phyloP scores from a whole-genome alignment of 2,329 filamentous ascomycete genomes.

The Microdochium paspali region DNA sequence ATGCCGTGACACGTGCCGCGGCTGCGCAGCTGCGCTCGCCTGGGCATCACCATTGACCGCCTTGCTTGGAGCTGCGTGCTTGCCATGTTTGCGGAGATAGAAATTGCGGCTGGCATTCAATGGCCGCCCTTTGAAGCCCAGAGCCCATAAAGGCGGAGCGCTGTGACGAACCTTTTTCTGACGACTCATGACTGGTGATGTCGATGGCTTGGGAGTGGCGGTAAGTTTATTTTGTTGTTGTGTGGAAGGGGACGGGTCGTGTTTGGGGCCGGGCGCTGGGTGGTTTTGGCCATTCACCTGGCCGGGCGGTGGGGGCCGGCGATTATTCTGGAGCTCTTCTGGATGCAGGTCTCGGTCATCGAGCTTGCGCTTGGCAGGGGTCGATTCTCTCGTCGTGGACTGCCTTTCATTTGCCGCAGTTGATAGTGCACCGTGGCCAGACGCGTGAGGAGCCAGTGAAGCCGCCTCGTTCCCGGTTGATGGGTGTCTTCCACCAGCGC shows the following conservation, averaged over 20 bases:
- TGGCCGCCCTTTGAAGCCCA: constrained; percentile 24
- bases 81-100: constrained; percentile 36
- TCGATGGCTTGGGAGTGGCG: background rate
- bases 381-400: constrained; percentile 16
- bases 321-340: constrained; percentile 40
- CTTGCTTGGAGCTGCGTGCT: constrained; percentile 14
- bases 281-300: constrained; percentile 33
- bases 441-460: constrained; percentile 1
- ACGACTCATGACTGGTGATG: constrained; percentile 21
- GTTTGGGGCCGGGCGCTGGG: constrained; percentile 9
- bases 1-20: constrained; percentile 30
- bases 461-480: background rate
- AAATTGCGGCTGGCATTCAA: constrained; percentile 31
- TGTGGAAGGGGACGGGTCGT: constrained; percentile 13
- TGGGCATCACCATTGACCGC: constrained; percentile 12
- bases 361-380: constrained; percentile 37
- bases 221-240: constrained; percentile 1
- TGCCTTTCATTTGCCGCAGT: constrained; percentile 18
- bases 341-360: constrained; percentile 37
- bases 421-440: constrained; percentile 4
- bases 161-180: constrained; percentile 29
- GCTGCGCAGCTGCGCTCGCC: constrained; percentile 12
- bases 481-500: constrained; percentile 6
- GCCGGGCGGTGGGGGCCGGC: constrained; percentile 37
- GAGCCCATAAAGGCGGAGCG: constrained; percentile 39